Percentiles rank a stretch among this genome's conserved stretches.
Evolutionary conservation across 2,329 filamentous ascomycete species (phyloP).

Genomic region (Pyrenochaeta sp.): DNA sequence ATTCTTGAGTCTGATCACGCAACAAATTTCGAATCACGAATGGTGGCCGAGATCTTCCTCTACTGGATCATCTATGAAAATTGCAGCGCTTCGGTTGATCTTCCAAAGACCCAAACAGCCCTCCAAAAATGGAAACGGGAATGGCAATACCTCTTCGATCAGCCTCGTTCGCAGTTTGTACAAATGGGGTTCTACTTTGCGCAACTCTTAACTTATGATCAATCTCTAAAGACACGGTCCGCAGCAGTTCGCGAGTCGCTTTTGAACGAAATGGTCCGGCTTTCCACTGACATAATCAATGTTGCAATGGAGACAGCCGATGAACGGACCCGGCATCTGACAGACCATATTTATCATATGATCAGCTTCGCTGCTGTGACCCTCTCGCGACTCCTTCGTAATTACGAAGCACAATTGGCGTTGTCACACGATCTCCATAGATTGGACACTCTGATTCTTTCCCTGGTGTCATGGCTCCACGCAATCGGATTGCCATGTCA

Average conservation of each 20-base stretch:
- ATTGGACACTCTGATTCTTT: constrained; percentile 47
- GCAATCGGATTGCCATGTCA: constrained; percentile 55
- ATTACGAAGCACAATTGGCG: constrained; percentile 47
- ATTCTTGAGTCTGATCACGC: constrained; percentile 50
- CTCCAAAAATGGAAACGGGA: constrained; percentile 52
- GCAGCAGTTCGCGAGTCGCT: constrained; percentile 47
- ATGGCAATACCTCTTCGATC: constrained; percentile 53
- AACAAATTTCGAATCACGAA: constrained; percentile 57
- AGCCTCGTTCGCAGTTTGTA: constrained; percentile 57
- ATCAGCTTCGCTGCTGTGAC: constrained; percentile 56
- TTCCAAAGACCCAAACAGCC: constrained; percentile 44
- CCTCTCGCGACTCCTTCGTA: constrained; percentile 49
- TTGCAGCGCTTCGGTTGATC: constrained; percentile 40
- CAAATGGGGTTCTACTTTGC: constrained; percentile 59
- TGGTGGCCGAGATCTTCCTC: constrained; percentile 56
- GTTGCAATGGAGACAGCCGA: constrained; percentile 56
- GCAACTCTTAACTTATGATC: constrained; percentile 54
- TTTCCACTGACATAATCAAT: constrained; percentile 52
- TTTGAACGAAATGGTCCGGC: constrained; percentile 53
- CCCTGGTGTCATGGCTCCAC: constrained; percentile 52
- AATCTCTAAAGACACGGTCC: constrained; percentile 48
- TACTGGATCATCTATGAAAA: constrained; percentile 58
- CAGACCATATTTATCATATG: constrained; percentile 59
- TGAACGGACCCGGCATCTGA: constrained; percentile 55
- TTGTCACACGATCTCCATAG: constrained; percentile 40